Conservation (phyloP, 345 rosid genomes). For the Populus euphratica region DNA sequence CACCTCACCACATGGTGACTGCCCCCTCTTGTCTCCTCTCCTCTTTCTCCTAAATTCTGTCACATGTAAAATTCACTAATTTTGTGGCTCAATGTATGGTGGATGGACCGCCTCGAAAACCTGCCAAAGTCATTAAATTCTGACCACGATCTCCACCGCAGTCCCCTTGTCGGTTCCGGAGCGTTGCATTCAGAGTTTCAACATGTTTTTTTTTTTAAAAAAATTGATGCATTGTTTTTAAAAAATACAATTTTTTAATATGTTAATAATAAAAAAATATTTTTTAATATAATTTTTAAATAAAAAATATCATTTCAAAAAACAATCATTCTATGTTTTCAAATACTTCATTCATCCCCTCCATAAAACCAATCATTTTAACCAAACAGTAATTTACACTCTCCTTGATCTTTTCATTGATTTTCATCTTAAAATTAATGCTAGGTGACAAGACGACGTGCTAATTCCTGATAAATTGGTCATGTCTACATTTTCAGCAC, state of each 20-base stretch:
- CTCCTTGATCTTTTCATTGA: neutral
- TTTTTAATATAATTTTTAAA: too few relatives aligned
- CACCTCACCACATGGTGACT: neutral
- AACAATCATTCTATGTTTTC: too few relatives aligned
- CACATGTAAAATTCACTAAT: neutral
- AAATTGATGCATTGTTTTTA: neutral
- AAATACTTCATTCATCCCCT: too few relatives aligned
- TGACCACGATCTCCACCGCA: neutral
- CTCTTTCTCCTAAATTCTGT: neutral
- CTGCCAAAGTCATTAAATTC: neutral
- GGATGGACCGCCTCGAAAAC: neutral
- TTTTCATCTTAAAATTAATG: neutral
- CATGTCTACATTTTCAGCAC: too few relatives aligned
- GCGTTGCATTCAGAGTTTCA: too few relatives aligned
- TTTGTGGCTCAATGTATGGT: too few relatives aligned
- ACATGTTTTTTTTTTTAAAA: too few relatives aligned
- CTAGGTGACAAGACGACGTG: neutral
- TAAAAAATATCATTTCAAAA: too few relatives aligned
- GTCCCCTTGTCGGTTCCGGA: neutral
- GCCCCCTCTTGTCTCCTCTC: neutral
- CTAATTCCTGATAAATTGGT: too few relatives aligned
- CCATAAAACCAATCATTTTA: neutral
- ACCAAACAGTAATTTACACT: neutral
- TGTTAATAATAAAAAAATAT: too few relatives aligned
- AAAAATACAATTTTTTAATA: too few relatives aligned